A percentile compares a stretch with the other conserved stretches of the same genome.
These are phyloP conservation scores for Aspergillus oerlinghausenensis DNA, from an alignment of 2,329 filamentous ascomycete species.

Conservation along the genomic window DNA sequence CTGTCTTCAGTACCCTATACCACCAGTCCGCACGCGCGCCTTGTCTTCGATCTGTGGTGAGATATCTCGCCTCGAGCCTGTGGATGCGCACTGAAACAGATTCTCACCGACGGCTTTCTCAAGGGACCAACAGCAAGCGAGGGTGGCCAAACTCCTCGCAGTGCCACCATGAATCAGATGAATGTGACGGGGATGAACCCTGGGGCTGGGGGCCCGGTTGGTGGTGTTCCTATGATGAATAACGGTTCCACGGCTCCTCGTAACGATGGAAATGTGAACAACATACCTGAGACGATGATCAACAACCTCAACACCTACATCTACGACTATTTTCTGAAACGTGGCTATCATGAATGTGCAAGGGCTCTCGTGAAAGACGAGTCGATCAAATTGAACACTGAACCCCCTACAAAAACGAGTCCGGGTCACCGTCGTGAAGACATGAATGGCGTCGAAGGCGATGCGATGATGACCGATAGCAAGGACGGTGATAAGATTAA, in stretches of 20 bases:
- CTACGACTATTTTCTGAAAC: constrained; percentile 74
- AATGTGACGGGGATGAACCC: constrained; percentile 55
- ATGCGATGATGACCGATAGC: constrained; percentile 75
- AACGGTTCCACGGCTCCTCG: constrained; percentile 44
- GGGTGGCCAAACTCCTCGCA: constrained; percentile 31
- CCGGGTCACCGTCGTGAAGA: constrained; percentile 65
- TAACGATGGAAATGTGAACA: constrained; percentile 37
- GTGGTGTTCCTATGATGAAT: constrained; percentile 55
- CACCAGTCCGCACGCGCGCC: constrained; percentile 22
- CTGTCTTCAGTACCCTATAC: constrained; percentile 13
- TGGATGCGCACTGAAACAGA: constrained; percentile 29
- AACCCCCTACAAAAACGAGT: constrained; percentile 58
- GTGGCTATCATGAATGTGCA: constrained; percentile 78
- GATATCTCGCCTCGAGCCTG: constrained; percentile 20
- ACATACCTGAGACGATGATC: constrained; percentile 33
- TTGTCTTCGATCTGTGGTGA: constrained; percentile 21
- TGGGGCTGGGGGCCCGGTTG: constrained; percentile 52
- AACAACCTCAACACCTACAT: constrained; percentile 60
- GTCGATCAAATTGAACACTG: constrained; percentile 53
- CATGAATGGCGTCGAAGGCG: constrained; percentile 67
- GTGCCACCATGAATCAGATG: constrained; percentile 51
- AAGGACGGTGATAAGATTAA: constrained; percentile 74
- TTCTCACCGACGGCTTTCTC: constrained; percentile 21
- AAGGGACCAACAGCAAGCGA: constrained; percentile 26
- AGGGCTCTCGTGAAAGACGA: constrained; percentile 66